phyloP scores from a whole-genome alignment of 1,284 basidiomycete species.

The Cystobasidiaceae sp. region DNA sequence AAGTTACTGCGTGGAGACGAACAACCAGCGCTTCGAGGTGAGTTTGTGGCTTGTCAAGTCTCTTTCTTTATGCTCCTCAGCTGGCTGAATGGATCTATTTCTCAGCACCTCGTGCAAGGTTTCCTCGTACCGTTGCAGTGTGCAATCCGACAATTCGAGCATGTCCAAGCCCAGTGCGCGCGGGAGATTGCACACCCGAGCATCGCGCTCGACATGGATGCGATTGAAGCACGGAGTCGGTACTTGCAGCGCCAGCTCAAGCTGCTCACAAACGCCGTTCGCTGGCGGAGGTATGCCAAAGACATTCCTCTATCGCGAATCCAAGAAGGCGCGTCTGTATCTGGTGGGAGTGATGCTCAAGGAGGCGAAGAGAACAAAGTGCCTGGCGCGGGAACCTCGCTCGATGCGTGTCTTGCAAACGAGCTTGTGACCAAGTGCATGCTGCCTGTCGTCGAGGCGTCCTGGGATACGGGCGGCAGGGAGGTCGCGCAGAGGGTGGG shows the following conservation, averaged over 20 bases:
- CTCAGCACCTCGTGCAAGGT: constrained; percentile 62
- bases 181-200: constrained; percentile 45
- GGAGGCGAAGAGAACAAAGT: neutral
- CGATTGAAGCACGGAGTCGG: constrained; percentile 64
- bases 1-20: constrained; percentile 59
- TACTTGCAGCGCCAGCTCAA: constrained; percentile 67
- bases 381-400: constrained; percentile 38
- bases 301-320: constrained; percentile 30
- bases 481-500: constrained; percentile 60
- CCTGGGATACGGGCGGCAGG: constrained; percentile 84
- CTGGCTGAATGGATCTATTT: neutral
- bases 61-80: neutral
- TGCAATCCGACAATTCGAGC: constrained; percentile 54
- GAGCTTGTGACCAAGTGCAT: constrained; percentile 59
- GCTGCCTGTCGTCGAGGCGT: constrained; percentile 62
- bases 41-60: constrained; percentile 33
- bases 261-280: constrained; percentile 63
- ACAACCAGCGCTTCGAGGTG: constrained; percentile 62
- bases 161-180: constrained; percentile 51
- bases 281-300: constrained; percentile 65
- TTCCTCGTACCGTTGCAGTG: constrained; percentile 50
- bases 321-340: constrained; percentile 10
- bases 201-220: constrained; percentile 67
- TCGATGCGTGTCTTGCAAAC: constrained; percentile 59
- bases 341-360: neutral